These are phyloP conservation scores for Podospora conica DNA, from an alignment of 495 filamentous ascomycete genomes.

Conservation along the genomic window DNA sequence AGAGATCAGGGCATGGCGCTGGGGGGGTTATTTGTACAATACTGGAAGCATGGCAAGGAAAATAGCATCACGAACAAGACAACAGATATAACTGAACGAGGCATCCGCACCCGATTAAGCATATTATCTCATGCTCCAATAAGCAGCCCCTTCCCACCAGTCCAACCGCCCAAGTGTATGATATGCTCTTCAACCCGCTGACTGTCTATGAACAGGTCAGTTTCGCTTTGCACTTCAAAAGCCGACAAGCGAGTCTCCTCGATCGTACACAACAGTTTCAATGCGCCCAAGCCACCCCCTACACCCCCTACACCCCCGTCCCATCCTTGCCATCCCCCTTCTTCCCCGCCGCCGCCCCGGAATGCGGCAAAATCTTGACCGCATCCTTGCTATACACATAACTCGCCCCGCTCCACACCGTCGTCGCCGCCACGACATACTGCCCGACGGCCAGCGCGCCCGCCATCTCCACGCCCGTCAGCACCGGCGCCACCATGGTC, in stretches of 20 bases:
- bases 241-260: neutral
- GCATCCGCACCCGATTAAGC: too few relatives aligned
- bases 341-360: neutral
- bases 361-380: slow-evolving; percentile 59
- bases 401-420: slow-evolving; percentile 76
- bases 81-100: neutral
- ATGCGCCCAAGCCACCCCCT: neutral
- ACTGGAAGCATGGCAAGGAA: neutral
- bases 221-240: neutral
- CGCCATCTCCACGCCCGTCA: slow-evolving; percentile 49
- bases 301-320: neutral
- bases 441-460: slow-evolving; percentile 58
- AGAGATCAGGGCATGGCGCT: neutral
- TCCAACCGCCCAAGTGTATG: neutral
- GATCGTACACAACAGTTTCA: neutral
- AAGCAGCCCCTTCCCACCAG: neutral
- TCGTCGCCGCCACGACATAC: slow-evolving; percentile 78
- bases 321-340: slow-evolving; percentile 19
- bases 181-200: neutral
- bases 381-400: slow-evolving; percentile 78
- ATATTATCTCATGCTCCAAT: neutral
- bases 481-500: slow-evolving; percentile 66
- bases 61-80: neutral
- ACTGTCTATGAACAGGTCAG: neutral
- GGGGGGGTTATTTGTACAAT: neutral